Evolutionary conservation across 2,329 filamentous ascomycete genomes (phyloP).

Genomic region (Diaporthe citriasiana): DNA sequence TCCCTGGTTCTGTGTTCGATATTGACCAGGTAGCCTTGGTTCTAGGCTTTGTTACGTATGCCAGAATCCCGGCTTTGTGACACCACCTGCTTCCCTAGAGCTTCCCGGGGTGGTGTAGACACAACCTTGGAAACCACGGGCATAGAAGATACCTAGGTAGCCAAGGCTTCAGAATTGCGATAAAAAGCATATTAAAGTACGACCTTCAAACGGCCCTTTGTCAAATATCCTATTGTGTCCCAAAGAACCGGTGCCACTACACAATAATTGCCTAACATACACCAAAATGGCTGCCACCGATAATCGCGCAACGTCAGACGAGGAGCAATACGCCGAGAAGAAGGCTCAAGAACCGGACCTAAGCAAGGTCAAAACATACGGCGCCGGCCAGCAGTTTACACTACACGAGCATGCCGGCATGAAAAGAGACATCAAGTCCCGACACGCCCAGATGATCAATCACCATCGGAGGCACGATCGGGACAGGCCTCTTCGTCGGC

Average conservation of each 20-base stretch:
- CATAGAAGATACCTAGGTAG: neutral
- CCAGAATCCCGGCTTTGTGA: neutral
- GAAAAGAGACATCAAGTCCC: conserved; percentile 52
- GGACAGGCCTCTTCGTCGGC: conserved; percentile 59
- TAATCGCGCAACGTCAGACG: neutral
- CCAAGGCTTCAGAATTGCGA: neutral
- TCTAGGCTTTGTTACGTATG: neutral
- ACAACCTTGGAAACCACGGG: no score
- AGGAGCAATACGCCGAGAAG: neutral
- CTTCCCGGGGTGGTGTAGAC: neutral
- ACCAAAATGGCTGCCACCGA: neutral
- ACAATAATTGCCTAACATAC: neutral
- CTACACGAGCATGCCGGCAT: conserved; percentile 2
- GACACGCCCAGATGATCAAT: conserved; percentile 64
- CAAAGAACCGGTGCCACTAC: neutral
- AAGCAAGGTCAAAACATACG: conserved; percentile 1
- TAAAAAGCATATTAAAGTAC: neutral
- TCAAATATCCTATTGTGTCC: neutral
- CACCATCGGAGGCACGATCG: conserved; percentile 63
- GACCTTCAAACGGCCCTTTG: no score
- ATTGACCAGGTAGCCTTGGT: neutral
- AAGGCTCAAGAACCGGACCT: neutral
- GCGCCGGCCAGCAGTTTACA: neutral
- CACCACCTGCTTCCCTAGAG: no score
- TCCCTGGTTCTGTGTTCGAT: neutral